Base-by-base conservation (phyloP, 768 basidiomycete genomes). In the Russula abietina region DNA sequence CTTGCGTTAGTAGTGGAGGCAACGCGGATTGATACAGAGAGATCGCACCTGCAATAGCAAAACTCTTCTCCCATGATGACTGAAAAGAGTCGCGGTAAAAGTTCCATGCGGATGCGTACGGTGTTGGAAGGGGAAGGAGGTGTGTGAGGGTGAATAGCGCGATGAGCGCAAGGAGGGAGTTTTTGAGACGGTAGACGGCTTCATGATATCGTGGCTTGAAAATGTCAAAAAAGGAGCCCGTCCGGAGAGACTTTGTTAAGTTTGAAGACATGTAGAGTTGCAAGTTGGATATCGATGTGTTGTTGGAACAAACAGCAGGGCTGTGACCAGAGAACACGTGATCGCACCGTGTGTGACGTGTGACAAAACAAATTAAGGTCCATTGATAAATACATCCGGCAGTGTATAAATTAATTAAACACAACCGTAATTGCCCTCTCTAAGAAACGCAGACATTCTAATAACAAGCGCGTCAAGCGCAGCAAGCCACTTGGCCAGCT, bases 401-500 rank as follows among this genome's bases (percentile, higher is more conserved):
- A 22, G 46, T 48, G 11, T 33, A 5, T 30, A 30, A 30, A 36
- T 65, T 7, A 45, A 46, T 33, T 68, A 86, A 9, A 87, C 79
- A 60, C 69, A 84, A 77, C 77, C 82, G 65, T 88, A 79, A 17
- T 76, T 78, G 45, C 83, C 85, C 65, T 81, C 77, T 64, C 75
- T 77, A 65, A 89, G 76, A 66, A 87, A 87, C 1, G 56, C 66
- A 61, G 76, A 77, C 71, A 88, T 75, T 55, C 80, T 79, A 48
- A 64, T 65, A 3, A 87, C 79, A 33, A 85, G 79, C 24, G 49
- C 73, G 53, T 85, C 80, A 14, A 91, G 76, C 0, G 80, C 86
- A 0, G 60, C 73, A 0, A 90, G 76, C 89, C 89, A 91, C 58
- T 77, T 78, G 30, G 73, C 69, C 19, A 91, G 74, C 64, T 83